Evolutionary conservation across 352 stramenopile species (phyloP), one percentile per base, ranked within the genome.

Genomic region (Phytophthora podocarpi): DNA sequence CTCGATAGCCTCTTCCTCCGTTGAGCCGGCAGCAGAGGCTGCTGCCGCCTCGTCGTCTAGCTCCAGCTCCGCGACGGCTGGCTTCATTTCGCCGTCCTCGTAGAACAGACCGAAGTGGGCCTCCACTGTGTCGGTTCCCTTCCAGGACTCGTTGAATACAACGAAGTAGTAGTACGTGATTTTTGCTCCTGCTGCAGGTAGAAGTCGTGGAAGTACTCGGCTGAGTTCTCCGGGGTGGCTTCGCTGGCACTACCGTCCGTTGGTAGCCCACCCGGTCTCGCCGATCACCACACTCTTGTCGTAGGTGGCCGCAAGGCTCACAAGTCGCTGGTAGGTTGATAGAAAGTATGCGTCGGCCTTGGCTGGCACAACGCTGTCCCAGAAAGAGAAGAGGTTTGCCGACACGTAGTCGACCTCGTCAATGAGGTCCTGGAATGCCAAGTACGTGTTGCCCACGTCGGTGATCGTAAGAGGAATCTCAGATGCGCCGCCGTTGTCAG

Each of bases 381-480:
- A 91, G 62, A 87, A 85, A 8, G 78, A 80, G 57, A 89, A 91
- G 63, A 88, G 79, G 74, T 89, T 91, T 31, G 85, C 70, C 16
- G 76, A 84, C 16, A 89, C 70, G 57, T 81, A 75, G 50, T 91
- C 82, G 4, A 89, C 75, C 7, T 72, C 77, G 18, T 84, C 53
- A 32, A 87, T 55, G 9, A 91, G 66, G 48, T 74, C 15, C 35
- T 66, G 51, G 23, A 41, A 51, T 5, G 18, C 16, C 30, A 59
- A 40, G 39, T 51, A 59, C 28, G 39, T 59, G 51, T 59, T 59
- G 37, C 51, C 51, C 28, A 51, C 51, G 21, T 59, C 51, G 37
- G 40, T 51, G 40, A 59, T 51, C 15, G 26, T 49, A 10, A 49
- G 26, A 11, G 76, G 76, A 18, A 81, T 69, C 24, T 73, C 54